phyloP scores from a whole-genome alignment of 2,329 filamentous ascomycete species.

The Botrytis porri region DNA sequence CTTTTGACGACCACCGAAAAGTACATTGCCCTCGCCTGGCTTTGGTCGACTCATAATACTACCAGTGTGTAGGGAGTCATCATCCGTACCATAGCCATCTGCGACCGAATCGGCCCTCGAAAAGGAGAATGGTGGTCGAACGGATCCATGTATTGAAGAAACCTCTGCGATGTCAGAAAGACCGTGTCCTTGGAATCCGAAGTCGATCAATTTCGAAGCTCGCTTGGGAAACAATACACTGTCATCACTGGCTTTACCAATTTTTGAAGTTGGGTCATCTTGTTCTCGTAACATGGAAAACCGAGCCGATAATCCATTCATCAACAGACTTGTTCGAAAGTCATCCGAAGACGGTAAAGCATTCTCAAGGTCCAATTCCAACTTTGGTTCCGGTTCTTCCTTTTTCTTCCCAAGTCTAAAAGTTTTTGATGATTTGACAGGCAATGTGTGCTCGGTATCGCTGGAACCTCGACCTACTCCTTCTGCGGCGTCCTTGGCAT shows the following conservation, averaged over 20 bases:
- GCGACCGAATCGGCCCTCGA: conserved; percentile 65
- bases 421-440: conserved; percentile 47
- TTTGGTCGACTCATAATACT: conserved; percentile 84
- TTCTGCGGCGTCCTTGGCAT: conserved; percentile 56
- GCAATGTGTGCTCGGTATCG: conserved; percentile 47
- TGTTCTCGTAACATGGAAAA: conserved; percentile 98
- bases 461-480: conserved; percentile 48
- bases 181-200: conserved; percentile 47
- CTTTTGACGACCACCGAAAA: conserved; percentile 95
- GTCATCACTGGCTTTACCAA: conserved; percentile 93
- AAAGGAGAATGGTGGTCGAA: conserved; percentile 57
- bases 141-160: conserved; percentile 68
- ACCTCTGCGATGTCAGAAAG: conserved; percentile 89
- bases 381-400: conserved; percentile 55
- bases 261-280: conserved; percentile 82
- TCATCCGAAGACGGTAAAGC: conserved; percentile 81
- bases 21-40: conserved; percentile 82
- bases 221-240: conserved; percentile 83
- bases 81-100: conserved; percentile 61
- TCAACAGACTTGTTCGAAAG: conserved; percentile 91
- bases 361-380: conserved; percentile 67
- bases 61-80: conserved; percentile 55
- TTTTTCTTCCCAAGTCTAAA: conserved; percentile 55
- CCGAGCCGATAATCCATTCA: conserved; percentile 90
- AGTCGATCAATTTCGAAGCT: conserved; percentile 73